phyloP scores from a whole-genome alignment of 805 yeast species.

The Sugiyamaella marilandica region DNA sequence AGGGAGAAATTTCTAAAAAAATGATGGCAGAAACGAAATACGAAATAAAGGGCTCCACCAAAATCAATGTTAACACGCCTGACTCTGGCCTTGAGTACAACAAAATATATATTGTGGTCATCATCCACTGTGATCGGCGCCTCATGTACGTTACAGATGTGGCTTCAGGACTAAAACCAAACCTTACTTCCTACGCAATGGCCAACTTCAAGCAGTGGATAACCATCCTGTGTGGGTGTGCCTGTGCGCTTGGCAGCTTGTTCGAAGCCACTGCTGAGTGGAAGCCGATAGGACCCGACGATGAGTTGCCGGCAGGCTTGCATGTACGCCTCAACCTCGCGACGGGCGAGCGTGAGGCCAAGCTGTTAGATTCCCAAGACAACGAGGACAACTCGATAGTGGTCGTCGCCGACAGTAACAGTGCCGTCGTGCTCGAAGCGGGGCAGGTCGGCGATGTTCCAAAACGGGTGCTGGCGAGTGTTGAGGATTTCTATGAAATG shows the following conservation, averaged over 20 bases:
- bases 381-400: constrained; percentile 8
- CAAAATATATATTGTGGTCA: no score
- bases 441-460: background rate
- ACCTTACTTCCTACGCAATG: no score
- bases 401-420: constrained; percentile 4
- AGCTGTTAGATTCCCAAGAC: constrained; percentile 40
- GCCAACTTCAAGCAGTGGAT: no score
- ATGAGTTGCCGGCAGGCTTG: constrained; percentile 72
- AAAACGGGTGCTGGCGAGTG: constrained; percentile 2
- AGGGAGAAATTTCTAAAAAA: no score
- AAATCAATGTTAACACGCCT: no score
- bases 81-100: no score
- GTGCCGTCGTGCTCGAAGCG: background rate
- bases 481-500: constrained; percentile 38
- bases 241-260: background rate
- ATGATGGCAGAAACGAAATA: no score
- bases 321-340: constrained; percentile 72
- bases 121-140: no score
- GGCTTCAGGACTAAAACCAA: no score
- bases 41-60: no score
- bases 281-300: constrained; percentile 66
- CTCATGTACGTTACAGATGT: no score
- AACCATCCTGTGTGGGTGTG: no score
- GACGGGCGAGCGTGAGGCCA: constrained; percentile 69
- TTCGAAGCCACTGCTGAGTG: constrained; percentile 66